These are phyloP conservation scores for Cladophialophora bantiana DNA, from an alignment of 2,329 filamentous ascomycete species.

Conservation along the genomic window DNA sequence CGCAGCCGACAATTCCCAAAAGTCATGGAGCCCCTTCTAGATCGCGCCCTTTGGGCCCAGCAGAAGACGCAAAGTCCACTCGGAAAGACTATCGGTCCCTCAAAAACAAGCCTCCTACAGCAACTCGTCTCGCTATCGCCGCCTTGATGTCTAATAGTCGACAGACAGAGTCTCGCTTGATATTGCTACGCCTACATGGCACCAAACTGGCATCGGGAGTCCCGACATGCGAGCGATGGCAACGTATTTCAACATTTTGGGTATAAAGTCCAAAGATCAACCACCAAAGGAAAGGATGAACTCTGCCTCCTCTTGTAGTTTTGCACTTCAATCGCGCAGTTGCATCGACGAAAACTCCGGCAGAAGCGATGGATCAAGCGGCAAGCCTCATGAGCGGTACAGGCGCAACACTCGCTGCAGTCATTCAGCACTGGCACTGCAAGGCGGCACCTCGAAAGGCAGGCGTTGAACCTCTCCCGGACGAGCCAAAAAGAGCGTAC, in stretches of 20 bases:
- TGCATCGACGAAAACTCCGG: not conserved
- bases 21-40: not conserved
- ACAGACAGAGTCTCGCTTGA: not conserved
- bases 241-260: not conserved
- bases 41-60: not conserved
- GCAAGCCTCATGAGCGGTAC: constrained; percentile 7
- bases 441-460: constrained; percentile 13
- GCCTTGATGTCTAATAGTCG: constrained; percentile 6
- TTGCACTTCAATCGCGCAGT: not conserved
- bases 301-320: not conserved
- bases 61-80: not conserved
- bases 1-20: constrained; percentile 5
- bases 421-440: constrained; percentile 22
- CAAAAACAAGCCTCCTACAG: not conserved
- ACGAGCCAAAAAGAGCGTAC: not conserved
- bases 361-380: constrained; percentile 20
- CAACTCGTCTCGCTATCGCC: not conserved
- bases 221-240: not conserved
- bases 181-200: not conserved
- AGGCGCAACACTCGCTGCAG: constrained; percentile 14
- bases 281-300: not conserved
- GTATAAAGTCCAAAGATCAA: not conserved
- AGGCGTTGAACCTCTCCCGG: constrained; percentile 18
- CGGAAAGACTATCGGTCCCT: not conserved
- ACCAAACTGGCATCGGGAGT: not conserved